A percentile compares a stretch with the other conserved stretches of the same genome.
phyloP scores from a whole-genome alignment of 2,329 filamentous ascomycete species.

The Paraphaeosphaeria minitans region DNA sequence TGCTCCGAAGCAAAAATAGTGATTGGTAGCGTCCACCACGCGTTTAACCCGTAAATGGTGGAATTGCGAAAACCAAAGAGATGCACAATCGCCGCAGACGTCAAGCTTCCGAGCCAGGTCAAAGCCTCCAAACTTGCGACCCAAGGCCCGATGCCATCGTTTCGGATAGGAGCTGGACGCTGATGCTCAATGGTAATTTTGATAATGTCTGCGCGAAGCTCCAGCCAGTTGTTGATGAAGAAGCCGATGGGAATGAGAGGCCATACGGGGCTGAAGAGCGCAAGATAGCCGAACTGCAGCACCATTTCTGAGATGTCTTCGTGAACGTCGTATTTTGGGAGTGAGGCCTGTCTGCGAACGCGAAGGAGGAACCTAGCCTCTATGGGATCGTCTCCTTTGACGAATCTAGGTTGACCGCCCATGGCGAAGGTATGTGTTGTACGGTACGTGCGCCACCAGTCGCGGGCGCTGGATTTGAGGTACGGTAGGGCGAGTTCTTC shows the following conservation, averaged over 20 bases:
- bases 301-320: slow-evolving; percentile 45
- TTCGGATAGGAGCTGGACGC: slow-evolving; percentile 33
- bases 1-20: slow-evolving; percentile 41
- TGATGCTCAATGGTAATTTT: slow-evolving; percentile 43
- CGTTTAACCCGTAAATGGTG: slow-evolving; percentile 20
- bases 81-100: slow-evolving; percentile 41
- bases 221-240: slow-evolving; percentile 45
- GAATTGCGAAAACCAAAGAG: slow-evolving; percentile 31
- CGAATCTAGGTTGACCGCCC: neutral
- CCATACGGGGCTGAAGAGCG: slow-evolving; percentile 43
- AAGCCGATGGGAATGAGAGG: slow-evolving; percentile 43
- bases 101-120: slow-evolving; percentile 42
- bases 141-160: slow-evolving; percentile 43
- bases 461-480: slow-evolving; percentile 31
- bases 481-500: slow-evolving; percentile 40
- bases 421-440: slow-evolving; percentile 12
- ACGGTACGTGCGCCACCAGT: slow-evolving; percentile 39
- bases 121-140: slow-evolving; percentile 37
- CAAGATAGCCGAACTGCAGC: slow-evolving; percentile 43
- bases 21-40: slow-evolving; percentile 37
- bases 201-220: slow-evolving; percentile 41
- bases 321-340: slow-evolving; percentile 41
- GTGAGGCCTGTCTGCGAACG: slow-evolving; percentile 35
- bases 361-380: slow-evolving; percentile 38
- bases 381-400: slow-evolving; percentile 31